Percentiles rank a stretch among this genome's conserved stretches.
phyloP scores from a whole-genome alignment of 441 rosid species.

The Erodium moschatum region DNA sequence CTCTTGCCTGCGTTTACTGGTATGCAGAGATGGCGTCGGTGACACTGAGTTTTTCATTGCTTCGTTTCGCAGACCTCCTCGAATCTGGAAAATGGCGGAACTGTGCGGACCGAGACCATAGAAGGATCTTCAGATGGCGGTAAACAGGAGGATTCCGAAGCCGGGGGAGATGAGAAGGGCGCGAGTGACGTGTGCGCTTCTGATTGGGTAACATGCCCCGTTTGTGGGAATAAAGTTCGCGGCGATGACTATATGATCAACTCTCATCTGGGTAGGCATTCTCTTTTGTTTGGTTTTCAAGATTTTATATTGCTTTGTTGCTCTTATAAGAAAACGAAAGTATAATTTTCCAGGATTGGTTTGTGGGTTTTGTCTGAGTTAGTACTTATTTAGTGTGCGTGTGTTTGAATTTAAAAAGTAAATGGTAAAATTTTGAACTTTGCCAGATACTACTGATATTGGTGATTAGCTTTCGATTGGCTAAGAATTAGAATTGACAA shows the following conservation, averaged over 20 bases:
- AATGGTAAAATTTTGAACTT: constrained; percentile 1
- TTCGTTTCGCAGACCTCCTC: constrained; percentile 10
- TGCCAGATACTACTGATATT: not conserved
- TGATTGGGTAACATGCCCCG: constrained; percentile 39
- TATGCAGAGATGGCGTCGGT: too few species aligned
- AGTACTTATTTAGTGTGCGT: not conserved
- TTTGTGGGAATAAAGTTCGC: constrained; percentile 37
- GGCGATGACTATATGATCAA: constrained; percentile 40
- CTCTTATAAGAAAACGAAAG: not conserved
- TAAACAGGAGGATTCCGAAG: constrained; percentile 12
- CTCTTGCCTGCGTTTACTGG: not conserved
- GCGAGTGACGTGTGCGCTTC: not conserved
- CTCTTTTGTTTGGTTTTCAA: not conserved
- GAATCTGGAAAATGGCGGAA: constrained; percentile 28
- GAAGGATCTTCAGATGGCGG: constrained; percentile 8
- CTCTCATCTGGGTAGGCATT: constrained; percentile 48
- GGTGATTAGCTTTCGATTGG: not conserved
- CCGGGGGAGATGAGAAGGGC: constrained; percentile 14
- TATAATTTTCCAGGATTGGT: not conserved
- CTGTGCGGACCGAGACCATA: constrained; percentile 4
- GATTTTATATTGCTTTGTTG: not conserved
- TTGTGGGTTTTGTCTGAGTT: constrained; percentile 1
- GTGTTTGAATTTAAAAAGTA: not conserved
- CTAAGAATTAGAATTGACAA: not conserved
- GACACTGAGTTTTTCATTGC: not conserved